These are phyloP conservation scores for Maudiozyma humilis DNA, from an alignment of 1,139 yeast species.

Conservation along the genomic window DNA sequence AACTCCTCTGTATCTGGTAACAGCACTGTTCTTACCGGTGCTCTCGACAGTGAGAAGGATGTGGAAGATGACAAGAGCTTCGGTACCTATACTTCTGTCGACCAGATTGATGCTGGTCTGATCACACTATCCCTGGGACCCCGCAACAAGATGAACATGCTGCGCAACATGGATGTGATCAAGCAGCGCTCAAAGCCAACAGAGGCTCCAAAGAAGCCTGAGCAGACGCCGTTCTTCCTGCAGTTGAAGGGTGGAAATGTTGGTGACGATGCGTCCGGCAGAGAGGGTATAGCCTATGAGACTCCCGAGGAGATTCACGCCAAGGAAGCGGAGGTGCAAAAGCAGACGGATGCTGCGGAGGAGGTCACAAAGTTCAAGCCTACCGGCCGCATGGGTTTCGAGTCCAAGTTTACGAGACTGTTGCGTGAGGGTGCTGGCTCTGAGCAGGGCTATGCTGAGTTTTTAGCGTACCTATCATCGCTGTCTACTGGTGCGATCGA, in stretches of 20 bases:
- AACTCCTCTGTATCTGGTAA: conserved; percentile 83
- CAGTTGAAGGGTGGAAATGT: conserved; percentile 55
- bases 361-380: conserved; percentile 29
- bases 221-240: conserved; percentile 74
- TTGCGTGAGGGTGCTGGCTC: conserved; percentile 45
- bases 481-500: conserved; percentile 77
- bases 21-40: conserved; percentile 68
- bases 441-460: conserved; percentile 39
- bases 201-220: conserved; percentile 83
- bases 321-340: conserved; percentile 13
- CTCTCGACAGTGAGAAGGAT: conserved; percentile 40
- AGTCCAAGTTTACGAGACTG: conserved; percentile 63
- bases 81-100: conserved; percentile 45
- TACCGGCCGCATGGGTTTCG: conserved; percentile 40
- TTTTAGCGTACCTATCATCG: conserved; percentile 48
- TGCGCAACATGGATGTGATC: conserved; percentile 75
- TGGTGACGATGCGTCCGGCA: conserved; percentile 60
- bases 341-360: conserved; percentile 20
- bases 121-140: conserved; percentile 74
- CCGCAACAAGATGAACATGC: conserved; percentile 66
- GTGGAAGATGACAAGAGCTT: conserved; percentile 27
- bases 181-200: conserved; percentile 81
- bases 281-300: conserved; percentile 39
- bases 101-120: conserved; percentile 56
- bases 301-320: conserved; percentile 15